phyloP scores from a whole-genome alignment of 164 flowering plant genomes.

The Houttuynia cordata region DNA sequence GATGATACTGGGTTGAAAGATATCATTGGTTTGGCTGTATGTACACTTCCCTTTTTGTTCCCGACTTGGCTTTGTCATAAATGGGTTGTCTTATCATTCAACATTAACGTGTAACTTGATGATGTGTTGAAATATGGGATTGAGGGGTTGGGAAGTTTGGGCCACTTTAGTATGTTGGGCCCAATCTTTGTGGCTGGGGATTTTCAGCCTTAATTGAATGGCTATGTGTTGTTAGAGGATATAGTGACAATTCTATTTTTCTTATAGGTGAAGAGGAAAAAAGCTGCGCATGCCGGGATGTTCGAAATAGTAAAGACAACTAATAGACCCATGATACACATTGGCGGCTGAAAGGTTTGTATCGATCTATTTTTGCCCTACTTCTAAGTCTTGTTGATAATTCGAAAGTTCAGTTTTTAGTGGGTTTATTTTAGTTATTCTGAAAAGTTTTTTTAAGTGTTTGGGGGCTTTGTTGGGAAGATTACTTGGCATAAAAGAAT shows the following conservation, averaged over 20 bases:
- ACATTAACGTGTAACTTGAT: too few relatives aligned
- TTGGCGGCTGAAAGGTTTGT: constrained; percentile 64
- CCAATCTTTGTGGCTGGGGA: too few relatives aligned
- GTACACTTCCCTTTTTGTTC: constrained; percentile 5
- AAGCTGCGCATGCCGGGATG: constrained; percentile 97
- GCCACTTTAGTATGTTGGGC: too few relatives aligned
- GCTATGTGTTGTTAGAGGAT: too few relatives aligned
- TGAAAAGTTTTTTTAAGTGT: too few relatives aligned
- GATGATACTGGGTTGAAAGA: constrained; percentile 62
- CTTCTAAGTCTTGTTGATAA: background rate
- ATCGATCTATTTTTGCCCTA: background rate
- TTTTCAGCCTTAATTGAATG: too few relatives aligned
- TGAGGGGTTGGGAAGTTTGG: too few relatives aligned
- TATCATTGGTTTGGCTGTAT: constrained; percentile 83
- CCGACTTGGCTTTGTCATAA: background rate
- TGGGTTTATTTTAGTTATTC: too few relatives aligned
- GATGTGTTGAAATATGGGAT: too few relatives aligned
- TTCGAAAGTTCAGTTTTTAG: too few relatives aligned
- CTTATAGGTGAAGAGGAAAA: constrained; percentile 82
- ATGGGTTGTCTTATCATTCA: background rate
- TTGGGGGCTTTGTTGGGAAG: too few relatives aligned
- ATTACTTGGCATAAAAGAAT: too few relatives aligned
- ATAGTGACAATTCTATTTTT: background rate
- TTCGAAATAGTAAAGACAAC: constrained; percentile 86
- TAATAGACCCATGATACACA: constrained; percentile 95